phyloP scores from a whole-genome alignment of 2,329 filamentous ascomycete genomes.

The Colletotrichum sp. region DNA sequence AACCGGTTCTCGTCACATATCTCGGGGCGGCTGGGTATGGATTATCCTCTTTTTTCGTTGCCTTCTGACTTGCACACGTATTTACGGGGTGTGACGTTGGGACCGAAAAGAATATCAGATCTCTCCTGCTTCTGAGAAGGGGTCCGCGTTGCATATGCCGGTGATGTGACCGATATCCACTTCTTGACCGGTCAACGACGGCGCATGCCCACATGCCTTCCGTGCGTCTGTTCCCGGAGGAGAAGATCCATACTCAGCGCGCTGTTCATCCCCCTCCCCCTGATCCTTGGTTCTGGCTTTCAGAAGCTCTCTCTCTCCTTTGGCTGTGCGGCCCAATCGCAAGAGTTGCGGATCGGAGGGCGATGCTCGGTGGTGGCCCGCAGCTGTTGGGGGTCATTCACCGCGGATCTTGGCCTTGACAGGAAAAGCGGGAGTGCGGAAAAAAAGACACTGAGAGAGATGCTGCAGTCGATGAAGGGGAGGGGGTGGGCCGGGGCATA shows the following conservation, averaged over 20 bases:
- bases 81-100: neutral
- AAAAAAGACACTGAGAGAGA: neutral
- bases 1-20: slow-evolving; percentile 10
- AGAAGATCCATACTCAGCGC: neutral
- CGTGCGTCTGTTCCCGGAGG: neutral
- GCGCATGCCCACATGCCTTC: neutral
- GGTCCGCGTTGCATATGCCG: neutral
- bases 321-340: neutral
- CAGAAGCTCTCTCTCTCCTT: neutral
- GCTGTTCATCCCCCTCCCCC: neutral
- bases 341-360: neutral
- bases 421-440: neutral
- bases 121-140: neutral
- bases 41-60: neutral
- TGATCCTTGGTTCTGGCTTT: neutral
- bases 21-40: neutral
- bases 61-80: neutral
- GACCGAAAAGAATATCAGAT: neutral
- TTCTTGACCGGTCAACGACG: slow-evolving; percentile 14
- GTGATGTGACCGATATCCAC: slow-evolving; percentile 9
- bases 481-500: neutral
- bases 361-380: neutral
- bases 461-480: neutral
- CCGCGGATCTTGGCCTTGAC: neutral
- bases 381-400: neutral